A percentile compares a stretch with the other conserved stretches of the same genome.
phyloP scores from a whole-genome alignment of 768 basidiomycete species.

The Royoungia palumana region DNA sequence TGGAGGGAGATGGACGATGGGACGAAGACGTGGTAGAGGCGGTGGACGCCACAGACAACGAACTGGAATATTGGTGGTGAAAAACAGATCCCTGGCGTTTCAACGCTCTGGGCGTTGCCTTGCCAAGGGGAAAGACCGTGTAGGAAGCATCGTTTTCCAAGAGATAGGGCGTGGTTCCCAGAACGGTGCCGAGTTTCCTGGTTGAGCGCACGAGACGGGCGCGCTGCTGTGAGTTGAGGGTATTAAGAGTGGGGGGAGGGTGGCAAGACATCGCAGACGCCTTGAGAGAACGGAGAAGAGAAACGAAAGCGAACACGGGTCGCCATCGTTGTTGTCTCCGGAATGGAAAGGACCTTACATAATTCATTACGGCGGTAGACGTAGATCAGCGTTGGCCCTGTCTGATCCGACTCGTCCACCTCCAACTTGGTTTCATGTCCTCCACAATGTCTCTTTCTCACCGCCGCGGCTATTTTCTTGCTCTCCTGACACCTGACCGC shows the following conservation, averaged over 20 bases:
- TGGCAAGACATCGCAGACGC: conserved; percentile 23
- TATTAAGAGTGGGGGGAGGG: conserved; percentile 36
- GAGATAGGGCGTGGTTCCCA: conserved; percentile 36
- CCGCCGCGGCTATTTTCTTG: not conserved
- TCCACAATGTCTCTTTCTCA: not conserved
- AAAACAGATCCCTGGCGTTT: conserved; percentile 35
- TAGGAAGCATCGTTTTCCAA: conserved; percentile 26
- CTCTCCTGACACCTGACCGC: not conserved
- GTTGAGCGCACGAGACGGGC: conserved; percentile 36
- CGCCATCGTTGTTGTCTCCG: conserved; percentile 11
- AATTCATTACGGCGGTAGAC: too few species aligned
- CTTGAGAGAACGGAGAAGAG: not conserved
- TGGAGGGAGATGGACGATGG: conserved; percentile 12
- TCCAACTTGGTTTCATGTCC: too few species aligned
- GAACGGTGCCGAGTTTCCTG: conserved; percentile 34
- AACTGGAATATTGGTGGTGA: conserved; percentile 16
- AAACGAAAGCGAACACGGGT: not conserved
- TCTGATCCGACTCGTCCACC: too few species aligned
- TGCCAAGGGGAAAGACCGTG: conserved; percentile 22
- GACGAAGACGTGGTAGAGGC: conserved; percentile 15
- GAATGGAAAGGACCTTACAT: not conserved
- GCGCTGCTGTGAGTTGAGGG: conserved; percentile 31
- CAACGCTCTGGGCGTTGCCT: conserved; percentile 14
- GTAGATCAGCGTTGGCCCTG: too few species aligned
- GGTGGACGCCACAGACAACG: conserved; percentile 20